Base-by-base conservation (phyloP, 345 rosid species). In the Salix exigua region DNA sequence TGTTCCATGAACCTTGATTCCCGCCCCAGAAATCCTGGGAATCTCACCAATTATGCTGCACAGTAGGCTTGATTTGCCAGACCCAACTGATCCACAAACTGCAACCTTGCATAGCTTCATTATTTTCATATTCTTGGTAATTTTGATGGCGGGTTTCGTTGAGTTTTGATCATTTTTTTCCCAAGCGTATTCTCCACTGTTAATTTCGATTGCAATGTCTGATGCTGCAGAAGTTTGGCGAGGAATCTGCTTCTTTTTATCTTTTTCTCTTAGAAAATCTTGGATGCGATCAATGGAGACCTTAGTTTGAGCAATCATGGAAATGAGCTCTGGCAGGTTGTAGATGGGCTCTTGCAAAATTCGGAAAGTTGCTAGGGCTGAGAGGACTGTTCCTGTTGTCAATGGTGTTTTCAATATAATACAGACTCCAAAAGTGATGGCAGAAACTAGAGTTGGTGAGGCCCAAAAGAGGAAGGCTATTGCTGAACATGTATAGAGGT, bases 41-140 rank as follows among this genome's bases (percentile, higher is more conserved):
- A 92, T 90, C 82, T 92, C 97, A 12, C 88, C 92, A n/a, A 91
- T 90, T 50, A 94, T 88, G 77, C 91, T 88, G 70, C 88, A 85
- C 21, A 84, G 79, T 13, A 91, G 75, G 71, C 95, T 90, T 64
- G 91, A 87, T 76, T 94, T 91, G 1, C 89, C 91, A 2, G 91
- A 94, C 58, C 97, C 98, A 63, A 94, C 91, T 10, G 92, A 72
- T 37, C 95, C 97, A 30, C 95, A 89, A 60, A 94, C 83, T 1
- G 93, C 97, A 77, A 92, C 88, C 81, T 83, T 86, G 74, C 67
- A 79, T 9, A 89, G 87, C 74, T 83, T 88, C 84, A 64, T 79
- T 70, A 87, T 81, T 73, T 79, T 78, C 68, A 87, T 53, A 73
- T 79, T 78, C 60, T 84, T 82, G 25, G 74, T 35, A 35, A 88